These are phyloP conservation scores for Alternaria angustiovoidea DNA, from an alignment of 2,329 filamentous ascomycete species.

Conservation along the genomic window DNA sequence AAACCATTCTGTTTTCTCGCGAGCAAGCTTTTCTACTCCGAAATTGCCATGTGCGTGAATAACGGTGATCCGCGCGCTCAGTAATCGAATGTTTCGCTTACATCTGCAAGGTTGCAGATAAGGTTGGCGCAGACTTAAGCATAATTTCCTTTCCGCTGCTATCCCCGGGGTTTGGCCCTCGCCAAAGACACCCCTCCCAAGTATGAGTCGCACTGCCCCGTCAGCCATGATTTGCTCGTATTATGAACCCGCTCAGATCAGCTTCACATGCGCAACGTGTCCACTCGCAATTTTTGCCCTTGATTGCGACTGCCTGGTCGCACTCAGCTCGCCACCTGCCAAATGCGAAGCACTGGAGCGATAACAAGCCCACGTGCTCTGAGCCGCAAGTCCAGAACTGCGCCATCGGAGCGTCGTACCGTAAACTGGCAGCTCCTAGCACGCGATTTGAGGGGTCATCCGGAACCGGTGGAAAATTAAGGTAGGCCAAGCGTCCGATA, in stretches of 20 bases:
- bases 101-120: conserved; percentile 42
- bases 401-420: conserved; percentile 27
- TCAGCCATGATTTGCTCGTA: conserved; percentile 10
- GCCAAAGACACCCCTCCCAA: conserved; percentile 20
- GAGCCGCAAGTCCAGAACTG: conserved; percentile 18
- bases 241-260: conserved; percentile 1
- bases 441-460: conserved; percentile 11
- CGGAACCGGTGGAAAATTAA: conserved; percentile 31
- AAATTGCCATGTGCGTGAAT: neutral
- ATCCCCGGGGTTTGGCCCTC: conserved; percentile 27
- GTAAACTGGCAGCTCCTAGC: conserved; percentile 6
- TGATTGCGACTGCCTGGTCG: neutral
- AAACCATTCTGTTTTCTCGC: neutral
- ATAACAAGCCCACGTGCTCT: conserved; percentile 8
- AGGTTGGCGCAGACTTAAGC: conserved; percentile 49
- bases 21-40: neutral
- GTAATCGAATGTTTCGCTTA: conserved; percentile 39
- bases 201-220: conserved; percentile 4
- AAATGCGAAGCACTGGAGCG: neutral
- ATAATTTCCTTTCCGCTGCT: conserved; percentile 43
- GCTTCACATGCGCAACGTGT: conserved; percentile 1
- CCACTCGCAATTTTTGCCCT: neutral
- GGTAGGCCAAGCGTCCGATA: conserved; percentile 45
- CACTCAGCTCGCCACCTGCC: neutral
- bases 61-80: conserved; percentile 4